Conservation (phyloP, 1,139 yeast species). For the Candida sp. region DNA sequence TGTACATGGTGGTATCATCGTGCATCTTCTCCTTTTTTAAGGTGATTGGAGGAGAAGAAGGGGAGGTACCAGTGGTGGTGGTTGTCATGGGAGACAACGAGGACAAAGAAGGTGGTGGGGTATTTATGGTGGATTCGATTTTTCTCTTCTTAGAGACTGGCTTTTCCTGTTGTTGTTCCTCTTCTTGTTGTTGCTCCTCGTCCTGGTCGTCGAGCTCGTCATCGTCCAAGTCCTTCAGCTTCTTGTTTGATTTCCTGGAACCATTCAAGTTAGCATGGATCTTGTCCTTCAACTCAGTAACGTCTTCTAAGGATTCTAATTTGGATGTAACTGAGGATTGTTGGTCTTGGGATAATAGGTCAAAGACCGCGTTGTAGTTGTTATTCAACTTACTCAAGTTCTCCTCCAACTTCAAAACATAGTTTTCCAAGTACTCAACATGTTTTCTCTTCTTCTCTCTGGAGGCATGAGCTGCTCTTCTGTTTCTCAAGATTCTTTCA, state of each 20-base stretch:
- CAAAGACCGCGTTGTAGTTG: constrained; percentile 24
- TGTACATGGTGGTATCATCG: constrained; percentile 1
- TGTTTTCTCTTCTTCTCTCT: constrained; percentile 96
- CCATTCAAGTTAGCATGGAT: constrained; percentile 34
- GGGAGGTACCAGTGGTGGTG: constrained; percentile 3
- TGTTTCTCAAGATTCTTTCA: constrained; percentile 89
- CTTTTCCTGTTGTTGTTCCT: constrained; percentile 10
- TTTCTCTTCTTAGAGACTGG: constrained; percentile 14
- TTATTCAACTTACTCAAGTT: constrained; percentile 30
- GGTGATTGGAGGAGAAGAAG: constrained; percentile 6
- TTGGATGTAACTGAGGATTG: constrained; percentile 10
- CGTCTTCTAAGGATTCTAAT: constrained; percentile 25
- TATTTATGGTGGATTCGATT: constrained; percentile 5
- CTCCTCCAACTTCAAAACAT: constrained; percentile 54
- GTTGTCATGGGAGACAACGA: constrained; percentile 2
- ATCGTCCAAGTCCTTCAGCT: constrained; percentile 5
- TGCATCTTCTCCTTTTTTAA: constrained; percentile 8
- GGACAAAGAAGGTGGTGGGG: constrained; percentile 5
- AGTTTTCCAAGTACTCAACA: constrained; percentile 81
- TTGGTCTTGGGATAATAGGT: constrained; percentile 19
- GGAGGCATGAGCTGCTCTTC: constrained; percentile 98
- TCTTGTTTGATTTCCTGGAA: constrained; percentile 13
- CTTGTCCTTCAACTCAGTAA: constrained; percentile 34
- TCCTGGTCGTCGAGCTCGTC: constrained; percentile 16
- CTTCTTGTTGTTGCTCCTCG: constrained; percentile 13